These are phyloP conservation scores for Quercus dentata DNA, from an alignment of 306 rosid genomes.

Conservation along the genomic window DNA sequence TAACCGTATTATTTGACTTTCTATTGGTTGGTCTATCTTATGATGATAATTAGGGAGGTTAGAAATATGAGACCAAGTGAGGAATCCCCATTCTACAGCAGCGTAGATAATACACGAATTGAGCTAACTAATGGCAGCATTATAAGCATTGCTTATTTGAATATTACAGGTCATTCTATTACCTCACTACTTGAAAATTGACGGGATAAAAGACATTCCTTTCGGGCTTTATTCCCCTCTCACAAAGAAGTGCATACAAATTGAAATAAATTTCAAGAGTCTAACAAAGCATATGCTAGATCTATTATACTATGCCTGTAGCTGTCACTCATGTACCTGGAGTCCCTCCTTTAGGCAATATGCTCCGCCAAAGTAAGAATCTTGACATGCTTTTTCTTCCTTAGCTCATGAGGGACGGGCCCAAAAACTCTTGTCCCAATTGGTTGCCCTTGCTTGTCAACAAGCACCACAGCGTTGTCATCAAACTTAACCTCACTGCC, in stretches of 20 bases:
- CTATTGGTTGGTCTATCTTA: too few species aligned
- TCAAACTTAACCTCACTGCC: constrained; percentile 93
- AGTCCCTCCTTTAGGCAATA: constrained; percentile 21
- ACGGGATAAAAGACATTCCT: too few species aligned
- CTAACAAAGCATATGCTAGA: neutral
- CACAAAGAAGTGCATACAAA: neutral
- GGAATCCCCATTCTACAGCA: too few species aligned
- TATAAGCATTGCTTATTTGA: too few species aligned
- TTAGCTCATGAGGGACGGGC: constrained; percentile 87
- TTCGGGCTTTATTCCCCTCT: neutral
- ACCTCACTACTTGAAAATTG: too few species aligned
- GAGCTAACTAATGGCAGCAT: neutral
- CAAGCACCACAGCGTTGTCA: constrained; percentile 82
- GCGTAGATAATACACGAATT: neutral
- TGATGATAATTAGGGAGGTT: too few species aligned
- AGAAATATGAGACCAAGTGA: too few species aligned
- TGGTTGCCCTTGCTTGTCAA: constrained; percentile 99
- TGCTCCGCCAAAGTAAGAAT: constrained; percentile 86
- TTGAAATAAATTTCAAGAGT: neutral
- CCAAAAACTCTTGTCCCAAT: constrained; percentile 92
- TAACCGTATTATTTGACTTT: too few species aligned
- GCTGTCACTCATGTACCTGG: neutral
- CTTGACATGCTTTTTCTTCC: constrained; percentile 87
- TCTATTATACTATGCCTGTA: neutral
- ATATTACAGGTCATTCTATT: too few species aligned